phyloP scores from a whole-genome alignment of 768 basidiomycete species.

The Boletus subcaerulescens region DNA sequence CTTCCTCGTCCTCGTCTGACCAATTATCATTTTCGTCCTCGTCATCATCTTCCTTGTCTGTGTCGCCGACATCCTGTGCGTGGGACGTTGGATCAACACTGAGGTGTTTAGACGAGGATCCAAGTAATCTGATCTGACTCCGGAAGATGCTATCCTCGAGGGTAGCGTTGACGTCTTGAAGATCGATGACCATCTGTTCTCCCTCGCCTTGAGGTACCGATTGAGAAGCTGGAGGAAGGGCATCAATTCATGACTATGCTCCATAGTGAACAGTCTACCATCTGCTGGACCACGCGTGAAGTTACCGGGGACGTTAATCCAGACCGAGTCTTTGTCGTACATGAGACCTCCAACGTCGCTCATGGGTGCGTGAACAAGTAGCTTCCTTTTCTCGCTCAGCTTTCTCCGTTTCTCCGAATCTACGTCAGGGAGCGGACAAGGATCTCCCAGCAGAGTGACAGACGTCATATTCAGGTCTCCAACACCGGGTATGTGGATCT shows the following conservation, averaged over 20 bases:
- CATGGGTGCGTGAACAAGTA: constrained; percentile 96
- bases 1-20: constrained; percentile 16
- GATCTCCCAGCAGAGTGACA: constrained; percentile 80
- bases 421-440: constrained; percentile 89
- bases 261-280: constrained; percentile 38
- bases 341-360: constrained; percentile 95
- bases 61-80: constrained; percentile 35
- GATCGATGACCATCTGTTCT: constrained; percentile 95
- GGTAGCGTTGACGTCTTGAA: constrained; percentile 82
- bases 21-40: constrained; percentile 13
- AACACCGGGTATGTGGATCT: constrained; percentile 91
- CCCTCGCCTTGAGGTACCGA: constrained; percentile 84
- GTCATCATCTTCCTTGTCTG: constrained; percentile 30
- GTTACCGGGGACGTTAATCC: constrained; percentile 94
- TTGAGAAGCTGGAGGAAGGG: constrained; percentile 50
- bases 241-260: background rate
- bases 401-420: constrained; percentile 90
- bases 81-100: constrained; percentile 36
- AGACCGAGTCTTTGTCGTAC: constrained; percentile 98
- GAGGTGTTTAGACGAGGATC: constrained; percentile 73
- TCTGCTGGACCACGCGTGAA: constrained; percentile 78
- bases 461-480: constrained; percentile 81
- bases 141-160: constrained; percentile 80
- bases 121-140: constrained; percentile 82
- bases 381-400: constrained; percentile 91